These are phyloP conservation scores for Xylariomycetidae sp. DNA, from an alignment of 2,329 filamentous ascomycete genomes.

Conservation along the genomic window DNA sequence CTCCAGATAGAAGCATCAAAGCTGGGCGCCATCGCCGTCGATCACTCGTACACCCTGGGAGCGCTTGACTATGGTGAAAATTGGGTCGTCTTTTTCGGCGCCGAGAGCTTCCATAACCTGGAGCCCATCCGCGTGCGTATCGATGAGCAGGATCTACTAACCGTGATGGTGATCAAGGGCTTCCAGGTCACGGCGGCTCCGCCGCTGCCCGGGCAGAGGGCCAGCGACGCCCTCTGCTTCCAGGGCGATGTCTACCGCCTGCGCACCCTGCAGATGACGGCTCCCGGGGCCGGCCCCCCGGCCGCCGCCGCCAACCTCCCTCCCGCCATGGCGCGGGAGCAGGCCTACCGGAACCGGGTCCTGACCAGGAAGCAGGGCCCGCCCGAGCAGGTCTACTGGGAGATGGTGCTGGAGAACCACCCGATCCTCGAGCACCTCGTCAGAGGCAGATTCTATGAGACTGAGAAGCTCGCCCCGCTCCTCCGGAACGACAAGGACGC, in stretches of 20 bases:
- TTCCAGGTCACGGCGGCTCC: conserved; percentile 11
- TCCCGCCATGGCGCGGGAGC: conserved; percentile 21
- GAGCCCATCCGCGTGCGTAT: conserved; percentile 46
- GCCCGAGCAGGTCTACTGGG: conserved; percentile 27
- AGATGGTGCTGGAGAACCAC: conserved; percentile 18
- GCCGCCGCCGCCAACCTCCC: conserved; percentile 12
- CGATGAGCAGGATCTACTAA: conserved; percentile 29
- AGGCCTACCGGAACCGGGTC: conserved; percentile 24
- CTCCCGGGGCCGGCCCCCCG: conserved; percentile 6
- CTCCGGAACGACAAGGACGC: conserved; percentile 32
- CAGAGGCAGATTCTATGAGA: conserved; percentile 55
- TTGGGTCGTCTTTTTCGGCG: conserved; percentile 48
- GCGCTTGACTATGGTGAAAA: conserved; percentile 37
- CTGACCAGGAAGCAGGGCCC: conserved; percentile 14
- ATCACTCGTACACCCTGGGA: conserved; percentile 42
- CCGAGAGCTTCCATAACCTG: conserved; percentile 43
- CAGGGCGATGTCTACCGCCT: conserved; percentile 24
- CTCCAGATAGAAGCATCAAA: conserved; percentile 47
- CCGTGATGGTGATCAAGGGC: conserved; percentile 32
- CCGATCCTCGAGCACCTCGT: conserved; percentile 37
- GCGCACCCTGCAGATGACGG: conserved; percentile 9
- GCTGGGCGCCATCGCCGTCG: conserved; percentile 44
- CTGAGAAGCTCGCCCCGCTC: conserved; percentile 47
- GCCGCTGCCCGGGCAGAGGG: conserved; percentile 6
- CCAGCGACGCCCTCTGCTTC: conserved; percentile 13